phyloP scores from a whole-genome alignment of 2,329 filamentous ascomycete species.

The Alternaria panax region DNA sequence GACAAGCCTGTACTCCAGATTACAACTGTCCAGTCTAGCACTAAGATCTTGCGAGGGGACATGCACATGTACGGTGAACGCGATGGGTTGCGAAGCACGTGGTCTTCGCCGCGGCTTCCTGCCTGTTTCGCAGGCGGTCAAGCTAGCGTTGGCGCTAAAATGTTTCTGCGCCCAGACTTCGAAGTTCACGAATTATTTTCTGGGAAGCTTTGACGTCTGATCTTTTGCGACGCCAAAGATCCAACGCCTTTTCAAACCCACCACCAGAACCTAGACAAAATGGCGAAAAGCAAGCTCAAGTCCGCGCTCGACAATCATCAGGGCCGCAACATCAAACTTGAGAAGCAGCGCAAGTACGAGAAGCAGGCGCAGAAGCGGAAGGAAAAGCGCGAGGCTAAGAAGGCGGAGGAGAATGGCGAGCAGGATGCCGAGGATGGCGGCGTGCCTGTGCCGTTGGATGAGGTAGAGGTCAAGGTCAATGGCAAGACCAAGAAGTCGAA shows the following conservation, averaged over 20 bases:
- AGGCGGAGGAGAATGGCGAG: constrained; percentile 20
- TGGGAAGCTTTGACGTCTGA: constrained; percentile 31
- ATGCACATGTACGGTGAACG: neutral
- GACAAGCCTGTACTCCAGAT: neutral
- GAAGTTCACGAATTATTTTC: constrained; percentile 34
- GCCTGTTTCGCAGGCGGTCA: constrained; percentile 40
- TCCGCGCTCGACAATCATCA: constrained; percentile 65
- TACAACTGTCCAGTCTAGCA: neutral
- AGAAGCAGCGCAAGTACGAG: constrained; percentile 61
- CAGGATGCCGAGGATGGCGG: constrained; percentile 39
- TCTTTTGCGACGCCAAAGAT: constrained; percentile 9
- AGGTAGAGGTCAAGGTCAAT: constrained; percentile 39
- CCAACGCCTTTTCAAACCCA: neutral
- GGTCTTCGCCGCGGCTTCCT: constrained; percentile 35
- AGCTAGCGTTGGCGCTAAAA: constrained; percentile 34
- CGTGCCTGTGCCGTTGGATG: constrained; percentile 38
- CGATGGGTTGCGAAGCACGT: constrained; percentile 29
- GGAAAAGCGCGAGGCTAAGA: constrained; percentile 7
- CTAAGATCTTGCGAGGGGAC: neutral
- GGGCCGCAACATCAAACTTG: constrained; percentile 74
- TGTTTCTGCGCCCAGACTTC: constrained; percentile 49
- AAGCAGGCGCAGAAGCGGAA: constrained; percentile 20
- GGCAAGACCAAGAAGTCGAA: constrained; percentile 42
- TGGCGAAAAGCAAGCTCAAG: constrained; percentile 62
- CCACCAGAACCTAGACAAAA: constrained; percentile 25